Base-by-base conservation (phyloP, 2,329 filamentous ascomycete species). In the Ascocoryne sarcoides region DNA sequence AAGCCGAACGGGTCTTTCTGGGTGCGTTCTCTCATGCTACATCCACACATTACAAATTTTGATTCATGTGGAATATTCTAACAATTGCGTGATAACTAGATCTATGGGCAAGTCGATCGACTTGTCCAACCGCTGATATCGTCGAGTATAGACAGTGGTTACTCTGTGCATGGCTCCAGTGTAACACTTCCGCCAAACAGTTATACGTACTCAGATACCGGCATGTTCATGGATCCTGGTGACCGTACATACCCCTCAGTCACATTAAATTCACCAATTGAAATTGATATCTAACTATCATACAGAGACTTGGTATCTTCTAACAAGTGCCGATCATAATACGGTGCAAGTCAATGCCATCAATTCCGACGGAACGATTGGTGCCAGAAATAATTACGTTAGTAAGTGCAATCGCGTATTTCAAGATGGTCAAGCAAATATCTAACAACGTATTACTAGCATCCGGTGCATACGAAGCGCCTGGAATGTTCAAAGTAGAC, bases 271-370 rank as follows among this genome's bases (percentile, higher is more conserved):
- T 36, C 4, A 18, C n/a, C n/a, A n/a, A n/a, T n/a, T n/a, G n/a
- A n/a, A n/a, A n/a, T n/a, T n/a, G n/a, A n/a, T n/a, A n/a, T 35
- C 30, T 34, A n/a, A 30, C 18, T 5, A 32, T 9, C 15, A 7
- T 14, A 34, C 30, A 61, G 58, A 49, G 4, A 60, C 57, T 8
- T 65, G 59, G 58, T 66, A 63, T 40, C 52, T 65, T 23, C 51
- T 66, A 15, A 65, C 64, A 2, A 59, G 55, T 19, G 62, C 62
- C 7, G 62, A 65, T 48, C 61, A 65, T 49, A 66, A 67, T 44
- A 62, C 12, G 30, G 32, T 40, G 2, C 38, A 65, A 40, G 55
- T 65, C 38, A 66, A 65, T 47, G 42, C 44, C 10, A 61, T 64
- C 46, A 62, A 62, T 46, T 45, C 50, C 3, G 60, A 65, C 36